Conservation (phyloP, 306 rosid genomes). For the Bauhinia variegata region DNA sequence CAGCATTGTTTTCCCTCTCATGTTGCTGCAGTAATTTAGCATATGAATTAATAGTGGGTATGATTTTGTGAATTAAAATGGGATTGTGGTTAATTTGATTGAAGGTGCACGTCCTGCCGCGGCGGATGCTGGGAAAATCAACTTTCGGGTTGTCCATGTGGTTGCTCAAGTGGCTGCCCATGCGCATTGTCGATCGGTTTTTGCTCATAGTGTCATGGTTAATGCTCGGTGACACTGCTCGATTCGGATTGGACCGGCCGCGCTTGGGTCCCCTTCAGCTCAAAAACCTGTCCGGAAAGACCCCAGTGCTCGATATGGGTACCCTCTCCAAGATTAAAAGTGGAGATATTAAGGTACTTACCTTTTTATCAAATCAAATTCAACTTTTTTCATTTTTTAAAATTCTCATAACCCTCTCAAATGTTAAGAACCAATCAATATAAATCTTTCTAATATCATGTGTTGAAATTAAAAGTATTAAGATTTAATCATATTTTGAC, state of each 20-base stretch:
- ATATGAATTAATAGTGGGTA: no score
- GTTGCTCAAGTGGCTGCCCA: conserved; percentile 95
- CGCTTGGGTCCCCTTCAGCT: conserved; percentile 86
- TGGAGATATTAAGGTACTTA: conserved; percentile 80
- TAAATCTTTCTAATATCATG: no score
- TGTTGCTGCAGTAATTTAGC: no score
- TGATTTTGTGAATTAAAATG: no score
- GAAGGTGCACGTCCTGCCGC: conserved; percentile 96
- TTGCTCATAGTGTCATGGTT: conserved; percentile 73
- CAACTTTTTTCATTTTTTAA: neutral
- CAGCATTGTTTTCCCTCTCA: conserved; percentile 23
- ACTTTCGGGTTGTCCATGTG: conserved; percentile 99
- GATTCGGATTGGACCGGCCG: conserved; percentile 88
- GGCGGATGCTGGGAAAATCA: conserved; percentile 98
- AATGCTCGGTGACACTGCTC: conserved; percentile 81
- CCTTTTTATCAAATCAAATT: conserved; percentile 26
- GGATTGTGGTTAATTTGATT: neutral
- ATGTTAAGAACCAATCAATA: no score
- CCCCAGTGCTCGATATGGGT: conserved; percentile 96
- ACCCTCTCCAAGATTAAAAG: conserved; percentile 89
- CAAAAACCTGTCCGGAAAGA: conserved; percentile 86
- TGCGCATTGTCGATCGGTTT: conserved; percentile 71
- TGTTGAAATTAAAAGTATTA: no score
- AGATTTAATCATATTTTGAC: no score
- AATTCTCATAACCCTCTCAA: neutral